These are phyloP conservation scores for Monosporascus sp. DNA, from an alignment of 2,329 filamentous ascomycete genomes.

Conservation along the genomic window DNA sequence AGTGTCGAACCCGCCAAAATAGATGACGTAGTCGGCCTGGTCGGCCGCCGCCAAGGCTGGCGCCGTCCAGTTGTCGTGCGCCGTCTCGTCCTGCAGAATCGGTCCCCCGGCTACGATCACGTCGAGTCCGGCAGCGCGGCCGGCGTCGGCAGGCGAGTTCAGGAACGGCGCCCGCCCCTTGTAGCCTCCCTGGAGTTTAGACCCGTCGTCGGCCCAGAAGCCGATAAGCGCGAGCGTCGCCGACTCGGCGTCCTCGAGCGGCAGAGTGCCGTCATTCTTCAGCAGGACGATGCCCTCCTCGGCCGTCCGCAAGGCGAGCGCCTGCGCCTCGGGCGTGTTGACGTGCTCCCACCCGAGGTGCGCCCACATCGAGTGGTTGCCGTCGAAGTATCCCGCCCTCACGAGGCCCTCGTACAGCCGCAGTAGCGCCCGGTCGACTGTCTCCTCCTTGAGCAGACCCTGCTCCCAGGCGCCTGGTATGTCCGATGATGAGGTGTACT, in stretches of 20 bases:
- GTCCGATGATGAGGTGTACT: conserved; percentile 23
- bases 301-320: conserved; percentile 51
- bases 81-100: too few species aligned
- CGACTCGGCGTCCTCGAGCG: conserved; percentile 41
- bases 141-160: too few species aligned
- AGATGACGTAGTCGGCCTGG: too few species aligned
- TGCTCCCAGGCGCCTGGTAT: conserved; percentile 24
- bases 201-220: too few species aligned
- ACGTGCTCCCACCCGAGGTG: conserved; percentile 51
- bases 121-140: too few species aligned
- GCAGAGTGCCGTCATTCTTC: conserved; percentile 49
- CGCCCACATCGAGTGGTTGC: conserved; percentile 37
- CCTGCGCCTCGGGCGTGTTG: conserved; percentile 44
- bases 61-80: too few species aligned
- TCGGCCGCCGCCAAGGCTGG: too few species aligned
- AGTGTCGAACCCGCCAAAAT: too few species aligned
- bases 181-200: too few species aligned
- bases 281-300: conserved; percentile 41
- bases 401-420: conserved; percentile 51
- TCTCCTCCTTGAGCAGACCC: conserved; percentile 34
- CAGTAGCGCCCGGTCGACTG: conserved; percentile 42
- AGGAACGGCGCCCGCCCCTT: too few species aligned
- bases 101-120: too few species aligned
- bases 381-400: conserved; percentile 53
- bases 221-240: conserved; percentile 46